Conservation (phyloP, 2,329 filamentous ascomycete genomes). For the Drechslerella dactyloides region DNA sequence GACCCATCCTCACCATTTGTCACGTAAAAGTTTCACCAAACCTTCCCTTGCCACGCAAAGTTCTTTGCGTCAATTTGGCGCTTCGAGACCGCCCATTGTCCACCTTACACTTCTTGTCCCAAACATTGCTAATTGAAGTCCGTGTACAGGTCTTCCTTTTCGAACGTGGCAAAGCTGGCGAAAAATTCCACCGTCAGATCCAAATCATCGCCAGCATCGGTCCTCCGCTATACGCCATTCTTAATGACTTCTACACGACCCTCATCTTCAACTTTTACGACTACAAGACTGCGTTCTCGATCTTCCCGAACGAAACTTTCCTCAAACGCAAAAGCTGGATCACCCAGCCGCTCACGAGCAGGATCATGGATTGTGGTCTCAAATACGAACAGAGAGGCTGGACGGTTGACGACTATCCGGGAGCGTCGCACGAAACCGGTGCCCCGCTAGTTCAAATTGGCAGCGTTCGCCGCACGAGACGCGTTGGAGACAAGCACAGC, state of each 20-base stretch:
- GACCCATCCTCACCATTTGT: too few relatives aligned
- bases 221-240: constrained; percentile 12
- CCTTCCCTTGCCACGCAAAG: too few relatives aligned
- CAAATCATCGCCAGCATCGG: constrained; percentile 16
- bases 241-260: constrained; percentile 22
- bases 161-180: background rate
- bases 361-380: background rate
- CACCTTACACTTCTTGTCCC: background rate
- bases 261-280: constrained; percentile 25
- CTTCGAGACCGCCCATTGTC: too few relatives aligned
- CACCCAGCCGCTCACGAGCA: constrained; percentile 4
- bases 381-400: constrained; percentile 15
- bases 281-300: constrained; percentile 15
- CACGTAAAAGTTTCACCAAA: too few relatives aligned
- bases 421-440: too few relatives aligned
- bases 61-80: too few relatives aligned
- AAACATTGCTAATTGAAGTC: background rate
- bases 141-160: constrained; percentile 5
- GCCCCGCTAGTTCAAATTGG: too few relatives aligned
- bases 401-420: constrained; percentile 7
- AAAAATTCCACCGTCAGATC: constrained; percentile 6
- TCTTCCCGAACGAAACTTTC: constrained; percentile 27
- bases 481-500: constrained; percentile 16
- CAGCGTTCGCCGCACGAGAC: constrained; percentile 7
- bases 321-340: background rate